phyloP scores from a whole-genome alignment of 75 land plant species.

The Selaginella tamariscina region DNA sequence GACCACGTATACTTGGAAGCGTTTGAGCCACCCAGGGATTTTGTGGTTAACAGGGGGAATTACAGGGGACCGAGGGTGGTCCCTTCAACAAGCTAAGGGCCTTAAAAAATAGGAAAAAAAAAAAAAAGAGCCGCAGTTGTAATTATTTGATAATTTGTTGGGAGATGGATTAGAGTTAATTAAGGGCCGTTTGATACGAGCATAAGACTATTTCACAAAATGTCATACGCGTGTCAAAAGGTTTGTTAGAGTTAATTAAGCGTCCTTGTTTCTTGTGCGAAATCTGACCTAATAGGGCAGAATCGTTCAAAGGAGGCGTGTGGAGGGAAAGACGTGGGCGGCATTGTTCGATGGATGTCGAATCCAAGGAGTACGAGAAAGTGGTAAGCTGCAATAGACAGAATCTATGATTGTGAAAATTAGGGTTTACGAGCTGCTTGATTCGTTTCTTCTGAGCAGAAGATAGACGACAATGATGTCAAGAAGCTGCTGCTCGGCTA shows the following conservation, averaged over 20 bases:
- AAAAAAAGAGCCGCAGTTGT: no score
- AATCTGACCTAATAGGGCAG: no score
- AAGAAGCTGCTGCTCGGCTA: constrained; percentile 72
- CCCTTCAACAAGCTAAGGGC: background rate
- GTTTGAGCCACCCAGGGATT: constrained; percentile 21
- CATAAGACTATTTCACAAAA: no score
- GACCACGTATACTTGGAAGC: constrained; percentile 25
- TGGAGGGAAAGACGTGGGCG: background rate
- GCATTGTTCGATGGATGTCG: constrained; percentile 41
- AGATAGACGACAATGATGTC: constrained; percentile 68
- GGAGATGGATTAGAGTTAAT: no score
- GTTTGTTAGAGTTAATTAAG: no score
- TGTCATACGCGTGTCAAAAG: no score
- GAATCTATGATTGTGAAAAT: background rate
- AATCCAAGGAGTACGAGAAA: constrained; percentile 57
- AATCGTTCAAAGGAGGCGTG: no score
- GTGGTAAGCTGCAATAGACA: constrained; percentile 25
- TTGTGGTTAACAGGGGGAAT: constrained; percentile 12
- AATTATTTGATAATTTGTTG: no score
- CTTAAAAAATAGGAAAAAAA: background rate
- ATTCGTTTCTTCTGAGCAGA: constrained; percentile 33
- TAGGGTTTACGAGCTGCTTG: background rate
- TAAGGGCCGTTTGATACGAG: no score
- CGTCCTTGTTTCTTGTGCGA: no score
- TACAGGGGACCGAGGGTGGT: constrained; percentile 22